phyloP scores from a whole-genome alignment of 441 rosid genomes.

The Populus hybrid region DNA sequence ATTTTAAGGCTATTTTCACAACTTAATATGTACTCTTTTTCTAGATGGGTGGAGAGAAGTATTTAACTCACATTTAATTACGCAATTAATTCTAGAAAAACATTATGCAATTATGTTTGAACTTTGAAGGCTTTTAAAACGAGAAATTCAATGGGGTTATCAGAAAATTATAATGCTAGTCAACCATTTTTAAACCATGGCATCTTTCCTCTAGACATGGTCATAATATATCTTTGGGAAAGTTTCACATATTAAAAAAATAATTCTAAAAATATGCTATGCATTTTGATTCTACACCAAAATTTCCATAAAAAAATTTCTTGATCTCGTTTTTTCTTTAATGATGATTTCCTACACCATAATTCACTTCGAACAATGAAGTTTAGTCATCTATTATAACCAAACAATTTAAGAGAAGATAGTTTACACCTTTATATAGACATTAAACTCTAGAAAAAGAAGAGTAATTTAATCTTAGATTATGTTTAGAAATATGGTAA shows the following conservation, averaged over 20 bases:
- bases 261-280: too few species aligned
- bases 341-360: too few species aligned
- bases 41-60: not conserved
- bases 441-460: too few species aligned
- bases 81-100: not conserved
- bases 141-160: not conserved
- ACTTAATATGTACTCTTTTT: not conserved
- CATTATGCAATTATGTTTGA: not conserved
- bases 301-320: too few species aligned
- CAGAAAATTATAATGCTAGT: not conserved
- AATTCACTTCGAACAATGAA: too few species aligned
- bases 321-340: too few species aligned
- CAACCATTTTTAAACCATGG: not conserved
- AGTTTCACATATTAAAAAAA: not conserved
- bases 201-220: not conserved
- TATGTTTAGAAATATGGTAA: too few species aligned
- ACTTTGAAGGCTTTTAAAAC: not conserved
- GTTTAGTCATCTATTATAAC: too few species aligned
- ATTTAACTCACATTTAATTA: not conserved
- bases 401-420: too few species aligned
- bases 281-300: too few species aligned
- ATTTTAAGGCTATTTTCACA: not conserved
- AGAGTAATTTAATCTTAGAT: too few species aligned
- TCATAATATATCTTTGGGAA: not conserved
- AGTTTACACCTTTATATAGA: too few species aligned